Evolutionary conservation across 306 rosid species (phyloP).

Genomic region (Adenanthera pavonina): DNA sequence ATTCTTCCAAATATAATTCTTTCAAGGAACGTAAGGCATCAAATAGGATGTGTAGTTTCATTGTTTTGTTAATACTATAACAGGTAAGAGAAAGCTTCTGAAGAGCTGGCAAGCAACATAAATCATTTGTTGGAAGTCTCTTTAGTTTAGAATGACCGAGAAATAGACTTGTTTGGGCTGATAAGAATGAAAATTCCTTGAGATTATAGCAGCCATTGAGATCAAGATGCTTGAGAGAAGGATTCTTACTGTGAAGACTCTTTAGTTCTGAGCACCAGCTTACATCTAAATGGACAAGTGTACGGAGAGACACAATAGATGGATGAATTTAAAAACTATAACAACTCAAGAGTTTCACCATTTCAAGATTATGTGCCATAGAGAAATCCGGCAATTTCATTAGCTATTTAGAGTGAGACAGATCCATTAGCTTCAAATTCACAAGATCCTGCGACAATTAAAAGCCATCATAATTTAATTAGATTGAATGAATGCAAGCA

Average conservation of each 20-base stretch:
- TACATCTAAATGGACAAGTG: background rate
- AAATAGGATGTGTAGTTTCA: background rate
- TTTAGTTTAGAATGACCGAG: background rate
- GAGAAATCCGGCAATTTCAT: no score
- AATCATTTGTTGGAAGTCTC: background rate
- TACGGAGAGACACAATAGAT: background rate
- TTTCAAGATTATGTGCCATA: no score
- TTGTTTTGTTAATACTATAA: no score
- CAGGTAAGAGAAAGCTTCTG: background rate
- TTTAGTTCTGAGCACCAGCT: background rate
- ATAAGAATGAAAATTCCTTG: no score
- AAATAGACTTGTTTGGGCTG: no score
- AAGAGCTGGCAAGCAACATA: background rate
- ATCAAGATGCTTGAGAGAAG: background rate
- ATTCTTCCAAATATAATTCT: background rate
- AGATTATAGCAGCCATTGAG: no score
- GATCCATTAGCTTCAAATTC: slow-evolving; percentile 5
- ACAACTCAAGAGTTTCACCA: no score
- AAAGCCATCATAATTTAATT: background rate
- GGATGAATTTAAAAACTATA: slow-evolving; percentile 22
- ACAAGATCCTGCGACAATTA: slow-evolving; percentile 25
- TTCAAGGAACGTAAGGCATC: background rate
- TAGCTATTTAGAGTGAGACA: no score
- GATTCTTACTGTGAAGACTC: background rate
- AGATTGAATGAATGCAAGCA: background rate